Conservation (phyloP, 2,329 filamentous ascomycete genomes). For the Pseudogymnoascus sp. region DNA sequence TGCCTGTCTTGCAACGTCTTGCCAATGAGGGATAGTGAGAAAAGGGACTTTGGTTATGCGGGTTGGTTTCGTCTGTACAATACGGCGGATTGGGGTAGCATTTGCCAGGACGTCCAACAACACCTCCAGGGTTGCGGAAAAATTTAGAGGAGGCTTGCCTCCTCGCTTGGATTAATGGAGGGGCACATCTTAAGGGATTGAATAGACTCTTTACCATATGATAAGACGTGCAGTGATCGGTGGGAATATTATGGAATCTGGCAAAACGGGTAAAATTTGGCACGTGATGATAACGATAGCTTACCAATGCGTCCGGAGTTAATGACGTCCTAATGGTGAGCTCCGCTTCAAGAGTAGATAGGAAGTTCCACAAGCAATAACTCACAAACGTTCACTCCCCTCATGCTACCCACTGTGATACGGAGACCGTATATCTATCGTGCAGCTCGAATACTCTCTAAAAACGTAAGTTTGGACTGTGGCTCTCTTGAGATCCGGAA, state of each 20-base stretch:
- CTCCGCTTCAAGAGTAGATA: not conserved
- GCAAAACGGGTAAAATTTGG: not conserved
- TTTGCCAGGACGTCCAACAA: not conserved
- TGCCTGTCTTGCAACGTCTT: slow-evolving; percentile 60
- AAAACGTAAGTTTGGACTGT: not conserved
- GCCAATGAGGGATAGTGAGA: slow-evolving; percentile 1
- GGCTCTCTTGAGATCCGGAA: not conserved
- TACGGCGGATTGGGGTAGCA: not conserved
- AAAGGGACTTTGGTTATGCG: not conserved
- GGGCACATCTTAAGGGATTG: not conserved
- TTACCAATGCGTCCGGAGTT: not conserved
- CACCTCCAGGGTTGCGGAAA: not conserved
- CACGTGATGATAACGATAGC: slow-evolving; percentile 4
- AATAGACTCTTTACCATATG: not conserved
- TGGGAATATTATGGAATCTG: not conserved
- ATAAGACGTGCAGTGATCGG: not conserved
- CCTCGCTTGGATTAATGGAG: not conserved
- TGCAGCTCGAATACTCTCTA: not conserved
- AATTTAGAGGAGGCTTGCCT: not conserved
- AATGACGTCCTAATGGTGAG: not conserved
- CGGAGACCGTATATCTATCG: not conserved
- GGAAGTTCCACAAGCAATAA: slow-evolving; percentile 4
- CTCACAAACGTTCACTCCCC: not conserved
- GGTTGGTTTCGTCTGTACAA: slow-evolving; percentile 6
- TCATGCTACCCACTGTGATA: not conserved